These are phyloP conservation scores for Ganoderma leucocontextum DNA, from an alignment of 1,284 basidiomycete species.

Conservation along the genomic window DNA sequence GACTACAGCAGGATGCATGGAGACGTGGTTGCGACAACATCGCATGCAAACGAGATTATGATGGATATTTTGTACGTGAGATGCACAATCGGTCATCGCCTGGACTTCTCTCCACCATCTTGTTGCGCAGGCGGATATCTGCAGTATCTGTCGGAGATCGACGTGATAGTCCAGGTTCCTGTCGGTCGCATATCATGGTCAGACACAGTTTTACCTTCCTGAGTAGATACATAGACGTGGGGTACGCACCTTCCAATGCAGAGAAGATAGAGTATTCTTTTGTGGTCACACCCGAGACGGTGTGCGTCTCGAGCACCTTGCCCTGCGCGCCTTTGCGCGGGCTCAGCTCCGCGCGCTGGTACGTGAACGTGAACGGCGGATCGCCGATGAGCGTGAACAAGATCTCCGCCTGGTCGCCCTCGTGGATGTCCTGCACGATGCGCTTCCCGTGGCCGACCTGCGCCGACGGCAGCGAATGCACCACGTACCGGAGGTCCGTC, in stretches of 20 bases:
- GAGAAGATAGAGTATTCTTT: constrained; percentile 90
- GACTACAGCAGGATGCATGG: constrained; percentile 13
- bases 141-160: constrained; percentile 46
- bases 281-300: constrained; percentile 81
- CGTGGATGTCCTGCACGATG: constrained; percentile 86
- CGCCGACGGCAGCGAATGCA: constrained; percentile 89
- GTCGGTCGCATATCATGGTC: constrained; percentile 27
- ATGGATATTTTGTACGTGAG: constrained; percentile 5
- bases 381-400: constrained; percentile 89
- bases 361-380: constrained; percentile 96
- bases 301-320: constrained; percentile 88
- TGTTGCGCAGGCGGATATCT: constrained; percentile 43
- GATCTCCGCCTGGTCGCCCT: constrained; percentile 95
- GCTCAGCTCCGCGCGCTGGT: constrained; percentile 81
- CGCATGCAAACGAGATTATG: constrained; percentile 14
- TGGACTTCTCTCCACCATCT: constrained; percentile 36
- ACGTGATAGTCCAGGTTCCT: constrained; percentile 93
- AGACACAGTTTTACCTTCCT: constrained; percentile 24
- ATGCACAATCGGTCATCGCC: constrained; percentile 17
- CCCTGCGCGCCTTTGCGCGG: constrained; percentile 70
- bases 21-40: constrained; percentile 14
- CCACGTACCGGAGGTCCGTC: constrained; percentile 76
- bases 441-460: constrained; percentile 87
- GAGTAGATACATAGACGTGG: neutral
- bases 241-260: constrained; percentile 78